Evolutionary conservation across 75 land plant genomes (phyloP).

Genomic region (Adiantum capillusveneris): DNA sequence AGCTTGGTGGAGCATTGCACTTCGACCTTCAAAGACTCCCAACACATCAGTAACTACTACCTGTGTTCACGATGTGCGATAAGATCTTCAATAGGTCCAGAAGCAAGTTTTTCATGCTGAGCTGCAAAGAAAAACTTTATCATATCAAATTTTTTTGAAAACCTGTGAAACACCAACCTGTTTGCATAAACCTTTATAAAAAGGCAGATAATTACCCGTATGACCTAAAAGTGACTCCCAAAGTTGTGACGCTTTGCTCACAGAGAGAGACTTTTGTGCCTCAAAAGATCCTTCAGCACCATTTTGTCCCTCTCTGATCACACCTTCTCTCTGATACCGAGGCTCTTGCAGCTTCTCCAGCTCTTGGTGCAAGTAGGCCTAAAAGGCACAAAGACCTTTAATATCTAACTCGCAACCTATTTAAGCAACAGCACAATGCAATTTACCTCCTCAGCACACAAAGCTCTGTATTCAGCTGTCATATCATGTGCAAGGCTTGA

Average conservation of each 20-base stretch:
- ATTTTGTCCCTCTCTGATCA: slow-evolving; percentile 43
- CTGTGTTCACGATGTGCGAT: slow-evolving; percentile 99
- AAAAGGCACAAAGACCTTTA: background rate
- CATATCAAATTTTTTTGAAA: background rate
- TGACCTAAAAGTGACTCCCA: slow-evolving; percentile 90
- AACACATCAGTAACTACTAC: slow-evolving; percentile 21
- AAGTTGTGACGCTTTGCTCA: slow-evolving; percentile 73
- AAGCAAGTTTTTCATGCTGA: slow-evolving; percentile 90
- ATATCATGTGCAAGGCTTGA: slow-evolving; percentile 96
- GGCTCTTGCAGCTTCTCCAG: slow-evolving; percentile 85
- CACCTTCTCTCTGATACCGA: slow-evolving; percentile 43
- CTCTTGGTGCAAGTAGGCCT: slow-evolving; percentile 99
- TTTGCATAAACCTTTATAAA: too few species aligned
- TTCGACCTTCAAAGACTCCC: background rate
- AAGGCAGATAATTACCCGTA: slow-evolving; percentile 39
- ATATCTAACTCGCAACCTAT: background rate
- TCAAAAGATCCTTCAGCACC: slow-evolving; percentile 42
- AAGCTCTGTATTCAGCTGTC: slow-evolving; percentile 97
- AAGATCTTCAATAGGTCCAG: slow-evolving; percentile 95
- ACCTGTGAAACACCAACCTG: background rate
- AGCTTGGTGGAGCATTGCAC: too few species aligned
- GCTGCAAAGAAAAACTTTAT: slow-evolving; percentile 24
- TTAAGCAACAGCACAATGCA: background rate
- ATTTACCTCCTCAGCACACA: slow-evolving; percentile 97
- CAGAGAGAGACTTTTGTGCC: slow-evolving; percentile 50